phyloP scores from a whole-genome alignment of 164 flowering plant genomes.

The Vitis amurensis region DNA sequence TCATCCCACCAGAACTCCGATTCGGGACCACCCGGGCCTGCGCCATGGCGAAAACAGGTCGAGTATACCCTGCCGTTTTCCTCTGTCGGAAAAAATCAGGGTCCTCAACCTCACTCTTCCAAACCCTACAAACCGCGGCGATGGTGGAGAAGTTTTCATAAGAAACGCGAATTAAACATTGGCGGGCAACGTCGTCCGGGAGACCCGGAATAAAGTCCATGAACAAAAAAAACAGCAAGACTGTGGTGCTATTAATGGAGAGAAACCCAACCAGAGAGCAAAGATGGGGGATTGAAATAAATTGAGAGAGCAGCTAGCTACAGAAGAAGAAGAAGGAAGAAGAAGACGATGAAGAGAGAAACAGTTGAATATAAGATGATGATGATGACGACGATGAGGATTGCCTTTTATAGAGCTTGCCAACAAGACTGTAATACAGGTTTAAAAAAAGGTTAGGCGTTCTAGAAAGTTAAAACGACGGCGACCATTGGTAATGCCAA shows the following conservation, averaged over 20 bases:
- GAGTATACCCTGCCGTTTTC: constrained; percentile 25
- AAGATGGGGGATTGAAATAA: background rate
- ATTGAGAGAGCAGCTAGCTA: too few relatives aligned
- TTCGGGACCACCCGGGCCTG: constrained; percentile 38
- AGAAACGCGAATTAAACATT: constrained; percentile 49
- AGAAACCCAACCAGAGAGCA: background rate
- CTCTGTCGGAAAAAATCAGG: constrained; percentile 41
- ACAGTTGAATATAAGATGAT: too few relatives aligned
- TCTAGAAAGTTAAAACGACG: too few relatives aligned
- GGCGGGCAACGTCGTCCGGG: constrained; percentile 58
- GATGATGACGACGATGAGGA: too few relatives aligned
- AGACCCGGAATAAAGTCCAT: constrained; percentile 68
- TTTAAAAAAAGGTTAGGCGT: too few relatives aligned
- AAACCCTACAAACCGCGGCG: constrained; percentile 35
- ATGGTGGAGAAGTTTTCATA: constrained; percentile 29
- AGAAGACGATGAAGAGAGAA: too few relatives aligned
- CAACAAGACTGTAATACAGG: too few relatives aligned
- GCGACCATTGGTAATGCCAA: too few relatives aligned
- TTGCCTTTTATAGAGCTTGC: too few relatives aligned
- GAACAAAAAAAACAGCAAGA: background rate
- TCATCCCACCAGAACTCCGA: background rate
- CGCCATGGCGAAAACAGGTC: constrained; percentile 33
- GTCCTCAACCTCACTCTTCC: constrained; percentile 40
- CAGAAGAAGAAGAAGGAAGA: too few relatives aligned
- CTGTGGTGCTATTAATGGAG: background rate